A percentile compares a stretch with the other conserved stretches of the same genome.
phyloP scores from a whole-genome alignment of 2,329 filamentous ascomycete species.

The Epichloe bromicola region DNA sequence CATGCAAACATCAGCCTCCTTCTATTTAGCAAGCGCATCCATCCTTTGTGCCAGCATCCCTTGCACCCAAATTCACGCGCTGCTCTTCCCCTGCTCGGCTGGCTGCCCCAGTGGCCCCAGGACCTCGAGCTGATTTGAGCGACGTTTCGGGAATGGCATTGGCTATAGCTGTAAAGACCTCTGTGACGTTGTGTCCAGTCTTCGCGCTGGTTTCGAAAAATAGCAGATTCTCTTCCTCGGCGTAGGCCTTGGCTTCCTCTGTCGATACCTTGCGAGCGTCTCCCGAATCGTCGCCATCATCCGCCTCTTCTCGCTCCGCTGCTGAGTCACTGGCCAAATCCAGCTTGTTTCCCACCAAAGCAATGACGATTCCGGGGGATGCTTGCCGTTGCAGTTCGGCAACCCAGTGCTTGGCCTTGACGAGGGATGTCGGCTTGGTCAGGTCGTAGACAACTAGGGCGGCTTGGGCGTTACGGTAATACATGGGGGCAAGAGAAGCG shows the following conservation, averaged over 20 bases:
- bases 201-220: conserved; percentile 99
- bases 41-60: conserved; percentile 69
- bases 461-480: conserved; percentile 97
- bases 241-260: conserved; percentile 85
- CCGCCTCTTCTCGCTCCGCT: conserved; percentile 34
- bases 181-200: conserved; percentile 84
- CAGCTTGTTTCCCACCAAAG: conserved; percentile 91
- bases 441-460: conserved; percentile 98
- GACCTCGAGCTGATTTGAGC: conserved; percentile 74
- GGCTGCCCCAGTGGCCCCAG: conserved; percentile 47
- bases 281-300: conserved; percentile 47
- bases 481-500: conserved; percentile 93
- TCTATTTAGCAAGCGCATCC: conserved; percentile 66
- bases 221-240: conserved; percentile 82
- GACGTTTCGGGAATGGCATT: conserved; percentile 97
- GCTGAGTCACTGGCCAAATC: conserved; percentile 61
- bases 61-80: conserved; percentile 69
- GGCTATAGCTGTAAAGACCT: conserved; percentile 95
- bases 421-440: conserved; percentile 86
- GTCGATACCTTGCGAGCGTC: conserved; percentile 81
- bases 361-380: conserved; percentile 86
- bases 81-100: conserved; percentile 53
- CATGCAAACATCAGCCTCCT: not conserved
- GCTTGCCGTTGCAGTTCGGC: conserved; percentile 94
- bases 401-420: conserved; percentile 98